Base-by-base conservation (phyloP, 2,329 filamentous ascomycete genomes). In the Penicillium palitans region DNA sequence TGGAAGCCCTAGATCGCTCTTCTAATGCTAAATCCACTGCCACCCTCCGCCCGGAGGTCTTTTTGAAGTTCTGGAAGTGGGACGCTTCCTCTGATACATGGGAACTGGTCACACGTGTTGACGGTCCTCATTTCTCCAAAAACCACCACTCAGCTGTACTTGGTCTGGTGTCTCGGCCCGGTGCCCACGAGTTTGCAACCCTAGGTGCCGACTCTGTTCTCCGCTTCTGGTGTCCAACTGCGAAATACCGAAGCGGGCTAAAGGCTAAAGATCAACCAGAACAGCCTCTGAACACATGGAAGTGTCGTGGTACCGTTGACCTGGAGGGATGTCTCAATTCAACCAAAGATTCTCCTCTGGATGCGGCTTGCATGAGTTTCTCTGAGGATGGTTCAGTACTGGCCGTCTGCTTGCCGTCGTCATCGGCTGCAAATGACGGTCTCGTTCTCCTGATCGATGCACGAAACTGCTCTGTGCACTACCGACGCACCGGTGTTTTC, bases 21-120 rank as follows among this genome's bases (percentile, higher is more conserved):
- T 46, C 41, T 33, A 65, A 62, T 40, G 58, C 41, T 74, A 75
- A 69, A 61, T 61, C 81, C 80, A 61, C 83, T 2, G 42, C 52
- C 27, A 33, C 51, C 8, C 40, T 50, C 31, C 65, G 56, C 83
- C 44, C 61, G 9, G 93, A 98, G 72, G 84, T 92, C 0, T 90
- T 90, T 68, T 80, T 99, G 50, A 97, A 96, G 72, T 95, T 99
- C 72, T 99, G 95, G 95, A 87, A 73, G 75, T 90, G 76, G 85
- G 84, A 76, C 70, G 80, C 68, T 69, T 80, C 68, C 70, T 80
- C 70, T 70, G 84, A 69, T 69, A 78, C 66, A 15, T 91, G 95
- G 81, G 87, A 90, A 60, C 80, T 99, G 12, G 87, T 91, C 52
- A 90, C 92, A 2, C 86, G 93, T 59, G 86, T 98, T 54, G 92